A percentile compares a stretch with the other conserved stretches of the same genome.
Conservation (phyloP, 2,329 filamentous ascomycete species). For the Fusarium virguliforme region DNA sequence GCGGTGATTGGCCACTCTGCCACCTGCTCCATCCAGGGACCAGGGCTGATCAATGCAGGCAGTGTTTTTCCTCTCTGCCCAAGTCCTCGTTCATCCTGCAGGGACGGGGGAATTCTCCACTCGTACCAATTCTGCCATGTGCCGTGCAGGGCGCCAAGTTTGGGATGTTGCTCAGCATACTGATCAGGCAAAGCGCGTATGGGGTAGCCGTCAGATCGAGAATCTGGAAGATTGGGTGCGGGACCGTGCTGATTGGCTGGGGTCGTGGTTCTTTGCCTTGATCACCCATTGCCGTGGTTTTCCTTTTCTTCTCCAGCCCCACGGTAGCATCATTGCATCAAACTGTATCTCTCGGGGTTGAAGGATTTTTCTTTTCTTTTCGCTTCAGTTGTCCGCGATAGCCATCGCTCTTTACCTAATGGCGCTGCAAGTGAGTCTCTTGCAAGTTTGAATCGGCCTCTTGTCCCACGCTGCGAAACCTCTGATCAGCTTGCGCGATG, state of each 20-base stretch:
- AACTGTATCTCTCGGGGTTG: background rate
- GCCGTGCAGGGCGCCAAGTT: slow-evolving; percentile 41
- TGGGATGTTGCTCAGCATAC: slow-evolving; percentile 42
- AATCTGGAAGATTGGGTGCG: slow-evolving; percentile 41
- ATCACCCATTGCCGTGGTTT: slow-evolving; percentile 7
- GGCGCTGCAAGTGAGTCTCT: background rate
- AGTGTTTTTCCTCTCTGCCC: slow-evolving; percentile 29
- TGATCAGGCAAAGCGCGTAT: slow-evolving; percentile 43
- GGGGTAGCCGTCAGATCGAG: slow-evolving; percentile 43
- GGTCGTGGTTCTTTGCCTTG: background rate
- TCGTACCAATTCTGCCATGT: slow-evolving; percentile 34
- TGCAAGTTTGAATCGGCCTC: background rate
- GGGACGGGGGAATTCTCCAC: slow-evolving; percentile 35
- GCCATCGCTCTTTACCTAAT: slow-evolving; percentile 2
- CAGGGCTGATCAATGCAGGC: slow-evolving; percentile 29
- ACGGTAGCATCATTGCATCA: slow-evolving; percentile 11
- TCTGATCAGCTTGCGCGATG: background rate
- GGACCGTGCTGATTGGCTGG: slow-evolving; percentile 34
- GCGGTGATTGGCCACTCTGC: background rate
- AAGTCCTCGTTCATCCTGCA: slow-evolving; percentile 27
- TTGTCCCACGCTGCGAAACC: background rate
- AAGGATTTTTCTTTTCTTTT: background rate
- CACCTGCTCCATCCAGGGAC: slow-evolving; percentile 6
- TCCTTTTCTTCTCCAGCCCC: slow-evolving; percentile 13
- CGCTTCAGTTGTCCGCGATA: background rate